These are phyloP conservation scores for Teratosphaeria gauchensis DNA, from an alignment of 2,329 filamentous ascomycete species.

Conservation along the genomic window DNA sequence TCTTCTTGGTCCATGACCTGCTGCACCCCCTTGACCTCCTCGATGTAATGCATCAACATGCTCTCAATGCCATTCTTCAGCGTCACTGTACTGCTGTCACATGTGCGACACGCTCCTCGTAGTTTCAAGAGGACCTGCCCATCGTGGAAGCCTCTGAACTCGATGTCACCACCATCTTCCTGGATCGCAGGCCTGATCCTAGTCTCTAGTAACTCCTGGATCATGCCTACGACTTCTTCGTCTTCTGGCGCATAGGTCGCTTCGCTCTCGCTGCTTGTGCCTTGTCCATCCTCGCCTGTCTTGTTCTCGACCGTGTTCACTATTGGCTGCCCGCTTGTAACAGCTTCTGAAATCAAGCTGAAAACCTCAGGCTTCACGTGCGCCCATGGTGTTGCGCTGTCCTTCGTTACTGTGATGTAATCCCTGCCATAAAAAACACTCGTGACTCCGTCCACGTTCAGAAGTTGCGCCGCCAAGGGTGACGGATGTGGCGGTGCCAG, in stretches of 20 bases:
- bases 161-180: constrained; percentile 95
- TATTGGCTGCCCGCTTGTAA: constrained; percentile 72
- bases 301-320: constrained; percentile 62
- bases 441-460: constrained; percentile 91
- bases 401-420: constrained; percentile 95
- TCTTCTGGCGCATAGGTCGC: constrained; percentile 83
- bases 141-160: constrained; percentile 80
- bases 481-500: constrained; percentile 83
- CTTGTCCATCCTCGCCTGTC: constrained; percentile 39
- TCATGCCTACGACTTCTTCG: constrained; percentile 92
- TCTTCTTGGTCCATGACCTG: constrained; percentile 90
- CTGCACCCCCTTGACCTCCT: constrained; percentile 86
- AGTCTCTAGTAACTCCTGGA: constrained; percentile 94
- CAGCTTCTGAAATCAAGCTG: constrained; percentile 83
- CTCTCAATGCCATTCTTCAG: constrained; percentile 96
- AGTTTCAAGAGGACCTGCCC: constrained; percentile 65
- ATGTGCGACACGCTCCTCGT: constrained; percentile 86
- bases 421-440: constrained; percentile 89
- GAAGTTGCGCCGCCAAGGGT: constrained; percentile 76
- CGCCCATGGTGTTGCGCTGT: constrained; percentile 79
- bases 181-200: constrained; percentile 91
- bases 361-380: constrained; percentile 95
- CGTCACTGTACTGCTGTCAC: constrained; percentile 93
- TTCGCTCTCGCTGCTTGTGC: constrained; percentile 51
- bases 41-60: constrained; percentile 86